Conservation (phyloP, 768 basidiomycete species). For the Phlebiopsis flavidoalba region DNA sequence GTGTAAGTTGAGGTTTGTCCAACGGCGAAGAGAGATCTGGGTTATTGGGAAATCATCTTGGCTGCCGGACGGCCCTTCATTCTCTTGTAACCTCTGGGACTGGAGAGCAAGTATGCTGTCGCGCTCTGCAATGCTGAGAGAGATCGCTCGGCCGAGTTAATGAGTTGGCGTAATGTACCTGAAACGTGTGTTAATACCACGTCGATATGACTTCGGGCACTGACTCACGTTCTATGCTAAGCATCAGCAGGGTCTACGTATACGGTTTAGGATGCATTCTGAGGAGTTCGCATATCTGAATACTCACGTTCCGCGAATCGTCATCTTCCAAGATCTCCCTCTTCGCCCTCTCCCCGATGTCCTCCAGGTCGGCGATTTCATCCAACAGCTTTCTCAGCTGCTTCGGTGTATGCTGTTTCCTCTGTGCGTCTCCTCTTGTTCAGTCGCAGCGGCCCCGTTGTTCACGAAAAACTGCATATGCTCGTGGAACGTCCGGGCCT, state of each 20-base stretch:
- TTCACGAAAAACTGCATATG: conserved; percentile 33
- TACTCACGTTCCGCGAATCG: conserved; percentile 37
- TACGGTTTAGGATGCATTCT: background rate
- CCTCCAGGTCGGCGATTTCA: conserved; percentile 32
- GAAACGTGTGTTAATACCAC: background rate
- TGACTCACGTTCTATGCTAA: conserved; percentile 43
- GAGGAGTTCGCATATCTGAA: no score
- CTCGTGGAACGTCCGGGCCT: conserved; percentile 34
- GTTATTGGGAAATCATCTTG: background rate
- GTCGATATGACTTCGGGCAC: background rate
- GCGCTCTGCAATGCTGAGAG: conserved; percentile 26
- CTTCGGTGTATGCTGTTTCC: conserved; percentile 15
- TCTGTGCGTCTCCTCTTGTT: conserved; percentile 4
- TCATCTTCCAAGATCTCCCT: conserved; percentile 38
- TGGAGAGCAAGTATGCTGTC: conserved; percentile 17
- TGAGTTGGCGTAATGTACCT: conserved; percentile 31
- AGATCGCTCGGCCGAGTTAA: conserved; percentile 30
- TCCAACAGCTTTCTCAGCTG: conserved; percentile 34
- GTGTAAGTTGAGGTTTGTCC: background rate
- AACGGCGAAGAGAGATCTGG: background rate
- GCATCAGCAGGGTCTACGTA: conserved; percentile 34
- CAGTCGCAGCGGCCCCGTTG: conserved; percentile 8
- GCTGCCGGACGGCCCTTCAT: background rate
- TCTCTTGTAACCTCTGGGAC: background rate
- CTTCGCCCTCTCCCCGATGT: conserved; percentile 29